Evolutionary conservation across 169 alveolate species (phyloP).

Genomic region (Perkinsus marinus): DNA sequence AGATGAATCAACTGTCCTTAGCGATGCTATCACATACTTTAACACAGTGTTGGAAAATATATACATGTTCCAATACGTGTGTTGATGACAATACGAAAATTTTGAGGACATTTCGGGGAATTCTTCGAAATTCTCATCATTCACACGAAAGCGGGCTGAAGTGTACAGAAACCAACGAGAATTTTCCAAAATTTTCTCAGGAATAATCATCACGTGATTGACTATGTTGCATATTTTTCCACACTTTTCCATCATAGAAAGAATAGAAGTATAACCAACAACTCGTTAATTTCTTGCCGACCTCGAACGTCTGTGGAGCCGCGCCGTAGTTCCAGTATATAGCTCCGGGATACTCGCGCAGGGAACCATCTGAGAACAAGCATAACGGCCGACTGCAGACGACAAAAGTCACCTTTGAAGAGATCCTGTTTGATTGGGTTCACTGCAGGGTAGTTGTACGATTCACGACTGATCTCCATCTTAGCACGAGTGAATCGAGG

Average conservation of each 20-base stretch:
- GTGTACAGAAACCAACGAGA: too few relatives aligned
- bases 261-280: background rate
- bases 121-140: too few relatives aligned
- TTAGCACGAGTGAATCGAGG: conserved; percentile 16
- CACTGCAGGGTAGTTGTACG: background rate
- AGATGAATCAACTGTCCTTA: background rate
- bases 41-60: too few relatives aligned
- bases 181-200: too few relatives aligned
- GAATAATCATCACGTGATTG: too few relatives aligned
- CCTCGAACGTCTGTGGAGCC: conserved; percentile 84
- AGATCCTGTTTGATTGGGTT: conserved; percentile 32
- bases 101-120: too few relatives aligned
- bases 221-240: too few relatives aligned
- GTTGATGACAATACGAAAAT: too few relatives aligned
- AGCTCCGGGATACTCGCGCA: conserved; percentile 53
- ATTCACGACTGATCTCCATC: conserved; percentile 26
- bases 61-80: too few relatives aligned
- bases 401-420: conserved; percentile 4
- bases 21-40: background rate
- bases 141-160: too few relatives aligned
- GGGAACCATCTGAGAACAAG: background rate
- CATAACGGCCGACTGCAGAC: background rate
- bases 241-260: background rate
- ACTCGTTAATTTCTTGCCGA: conserved; percentile 27
- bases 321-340: conserved; percentile 78